Evolutionary conservation across 352 stramenopile genomes (phyloP), one percentile per base, ranked within the genome.

Genomic region (Phytopythium mirpurense): DNA sequence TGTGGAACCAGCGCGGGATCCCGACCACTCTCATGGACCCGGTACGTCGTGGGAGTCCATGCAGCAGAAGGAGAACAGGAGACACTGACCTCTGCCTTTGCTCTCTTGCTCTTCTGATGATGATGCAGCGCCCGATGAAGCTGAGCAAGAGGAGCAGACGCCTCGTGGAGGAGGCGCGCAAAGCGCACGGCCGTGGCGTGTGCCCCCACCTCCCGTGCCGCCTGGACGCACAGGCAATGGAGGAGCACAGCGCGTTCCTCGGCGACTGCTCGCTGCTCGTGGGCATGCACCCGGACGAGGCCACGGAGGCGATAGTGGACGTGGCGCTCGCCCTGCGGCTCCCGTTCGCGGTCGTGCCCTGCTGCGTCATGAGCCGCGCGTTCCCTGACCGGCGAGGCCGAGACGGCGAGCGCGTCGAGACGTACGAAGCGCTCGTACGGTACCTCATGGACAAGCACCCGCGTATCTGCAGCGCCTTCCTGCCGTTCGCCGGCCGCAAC

Each of bases 231-330:
- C 63, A 78, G 40, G 72, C 71, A 18, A 59, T 88, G n/a, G 61
- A 59, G 5, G 44, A 72, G 16, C 70, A 90, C 50, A 40, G 45
- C 1, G 59, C 71, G 41, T 67, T 95, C 14, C 85, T 98, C 44
- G 44, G 70, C 29, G 58, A 90, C 57, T 89, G 84, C 51, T 94
- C 88, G 11, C 29, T 97, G 23, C 67, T 98, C 24, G 71, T 97
- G 35, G 95, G 95, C 14, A 98, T 98, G 83, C 95, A 98, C 60
- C 93, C 95, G 29, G 96, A 98, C 68, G 90, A 96, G 56, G 96
- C 96, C 7, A 98, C 96, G 0, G 96, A 98, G 68, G 87, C 84
- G 24, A 98, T 98, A 58, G 93, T 98, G 2, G 86, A 98, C 63
- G 76, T 85, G 26, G 93, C 93, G 19, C 63, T 98, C 21, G 44